phyloP scores from a whole-genome alignment of 2,329 filamentous ascomycete genomes.

The Coniochaeta hoffmannii region DNA sequence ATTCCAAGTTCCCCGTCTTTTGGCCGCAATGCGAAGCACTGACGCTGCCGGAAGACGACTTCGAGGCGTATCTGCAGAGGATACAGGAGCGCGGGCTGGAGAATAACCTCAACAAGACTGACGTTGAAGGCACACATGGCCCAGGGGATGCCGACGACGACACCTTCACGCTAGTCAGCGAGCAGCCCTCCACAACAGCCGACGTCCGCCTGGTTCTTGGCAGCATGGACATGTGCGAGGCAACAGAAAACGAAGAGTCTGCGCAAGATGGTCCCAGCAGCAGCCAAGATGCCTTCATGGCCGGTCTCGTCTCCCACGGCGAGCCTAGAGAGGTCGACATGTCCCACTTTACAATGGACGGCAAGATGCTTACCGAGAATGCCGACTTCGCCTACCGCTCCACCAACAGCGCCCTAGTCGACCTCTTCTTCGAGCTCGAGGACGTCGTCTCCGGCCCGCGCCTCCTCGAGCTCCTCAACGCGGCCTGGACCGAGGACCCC shows the following conservation, averaged over 20 bases:
- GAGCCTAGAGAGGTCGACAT: background rate
- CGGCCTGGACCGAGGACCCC: slow-evolving; percentile 41
- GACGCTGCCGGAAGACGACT: slow-evolving; percentile 21
- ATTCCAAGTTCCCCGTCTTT: slow-evolving; percentile 27
- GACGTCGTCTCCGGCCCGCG: slow-evolving; percentile 26
- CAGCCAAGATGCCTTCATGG: slow-evolving; percentile 23
- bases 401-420: slow-evolving; percentile 37
- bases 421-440: slow-evolving; percentile 47
- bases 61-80: slow-evolving; percentile 18
- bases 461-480: slow-evolving; percentile 33
- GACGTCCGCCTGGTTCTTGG: slow-evolving; percentile 6
- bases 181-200: slow-evolving; percentile 8
- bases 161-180: slow-evolving; percentile 5
- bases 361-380: slow-evolving; percentile 47
- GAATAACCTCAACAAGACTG: background rate
- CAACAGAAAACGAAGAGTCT: background rate
- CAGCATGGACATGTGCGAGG: slow-evolving; percentile 1
- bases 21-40: slow-evolving; percentile 29
- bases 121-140: slow-evolving; percentile 13
- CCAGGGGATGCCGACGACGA: slow-evolving; percentile 1
- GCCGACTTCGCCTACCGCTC: slow-evolving; percentile 38
- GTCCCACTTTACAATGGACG: slow-evolving; percentile 18
- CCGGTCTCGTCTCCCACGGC: slow-evolving; percentile 20
- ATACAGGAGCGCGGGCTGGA: background rate
- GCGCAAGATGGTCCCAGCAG: background rate